phyloP scores from a whole-genome alignment of 108 stramenopile species.

The Stephanodiscus minutulus region DNA sequence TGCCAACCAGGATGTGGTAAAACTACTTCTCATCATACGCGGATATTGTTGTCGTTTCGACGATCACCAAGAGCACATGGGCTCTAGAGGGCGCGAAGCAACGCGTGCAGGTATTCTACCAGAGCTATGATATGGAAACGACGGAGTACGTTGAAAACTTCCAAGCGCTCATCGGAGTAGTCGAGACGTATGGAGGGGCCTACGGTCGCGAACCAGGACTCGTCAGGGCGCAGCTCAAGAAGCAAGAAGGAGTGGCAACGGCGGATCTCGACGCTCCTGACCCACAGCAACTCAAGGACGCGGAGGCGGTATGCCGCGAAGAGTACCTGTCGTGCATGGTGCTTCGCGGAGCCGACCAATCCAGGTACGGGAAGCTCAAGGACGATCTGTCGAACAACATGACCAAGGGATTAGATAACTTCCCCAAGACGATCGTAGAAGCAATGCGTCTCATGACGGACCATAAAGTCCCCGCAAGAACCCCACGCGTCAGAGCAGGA shows the following conservation, averaged over 20 bases:
- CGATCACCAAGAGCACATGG: constrained; percentile 8
- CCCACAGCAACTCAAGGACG: neutral
- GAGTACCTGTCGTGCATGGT: neutral
- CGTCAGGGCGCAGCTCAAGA: neutral
- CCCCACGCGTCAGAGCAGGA: neutral
- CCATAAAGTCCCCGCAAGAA: neutral
- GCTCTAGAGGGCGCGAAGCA: constrained; percentile 6
- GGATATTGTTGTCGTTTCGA: constrained; percentile 14
- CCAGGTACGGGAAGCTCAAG: neutral
- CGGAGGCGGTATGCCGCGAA: neutral
- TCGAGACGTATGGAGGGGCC: constrained; percentile 10
- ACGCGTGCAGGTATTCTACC: neutral
- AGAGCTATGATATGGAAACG: neutral
- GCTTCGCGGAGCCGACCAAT: neutral
- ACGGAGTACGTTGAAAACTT: constrained; percentile 15
- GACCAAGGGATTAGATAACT: neutral
- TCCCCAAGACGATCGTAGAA: neutral
- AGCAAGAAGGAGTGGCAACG: neutral
- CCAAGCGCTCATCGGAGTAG: neutral
- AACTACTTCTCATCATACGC: constrained; percentile 4
- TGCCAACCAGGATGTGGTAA: constrained; percentile 1
- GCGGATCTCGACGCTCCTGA: neutral
- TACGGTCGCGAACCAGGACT: constrained; percentile 3
- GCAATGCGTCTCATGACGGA: neutral
- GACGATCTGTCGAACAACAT: neutral